Conservation (phyloP, 345 rosid genomes). For the Rhizophora mangle region DNA sequence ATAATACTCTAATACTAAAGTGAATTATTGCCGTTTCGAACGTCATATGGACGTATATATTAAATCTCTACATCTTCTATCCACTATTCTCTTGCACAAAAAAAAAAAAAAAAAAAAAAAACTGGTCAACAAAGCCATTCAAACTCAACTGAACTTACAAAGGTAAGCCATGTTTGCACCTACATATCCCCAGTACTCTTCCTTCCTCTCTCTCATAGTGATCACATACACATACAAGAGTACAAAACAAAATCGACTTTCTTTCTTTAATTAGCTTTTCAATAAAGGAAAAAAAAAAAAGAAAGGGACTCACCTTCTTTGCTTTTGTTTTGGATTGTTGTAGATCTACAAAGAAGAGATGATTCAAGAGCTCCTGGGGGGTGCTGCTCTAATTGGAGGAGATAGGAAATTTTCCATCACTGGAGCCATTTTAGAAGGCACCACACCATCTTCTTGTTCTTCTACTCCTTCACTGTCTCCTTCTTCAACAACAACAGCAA, state of each 20-base stretch:
- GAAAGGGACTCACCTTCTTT: slow-evolving; percentile 27
- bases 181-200: slow-evolving; percentile 1
- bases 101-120: neutral
- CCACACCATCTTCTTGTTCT: slow-evolving; percentile 28
- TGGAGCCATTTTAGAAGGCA: slow-evolving; percentile 48
- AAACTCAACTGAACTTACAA: slow-evolving; percentile 21
- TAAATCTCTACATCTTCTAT: slow-evolving; percentile 20
- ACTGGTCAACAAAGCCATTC: slow-evolving; percentile 20
- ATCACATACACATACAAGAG: slow-evolving; percentile 21
- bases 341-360: slow-evolving; percentile 51
- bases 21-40: slow-evolving; percentile 9
- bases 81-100: slow-evolving; percentile 27
- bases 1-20: no score
- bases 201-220: neutral
- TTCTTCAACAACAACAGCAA: slow-evolving; percentile 11
- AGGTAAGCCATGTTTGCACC: slow-evolving; percentile 30
- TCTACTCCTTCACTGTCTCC: slow-evolving; percentile 30
- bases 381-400: slow-evolving; percentile 40
- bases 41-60: slow-evolving; percentile 17
- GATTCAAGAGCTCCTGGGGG: slow-evolving; percentile 72
- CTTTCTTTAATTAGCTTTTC: slow-evolving; percentile 34
- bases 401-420: slow-evolving; percentile 37
- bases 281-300: slow-evolving; percentile 3
- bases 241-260: slow-evolving; percentile 39
- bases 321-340: slow-evolving; percentile 63